These are phyloP conservation scores for Phytophthora boehmeriae DNA, from an alignment of 352 stramenopile species.

Conservation along the genomic window DNA sequence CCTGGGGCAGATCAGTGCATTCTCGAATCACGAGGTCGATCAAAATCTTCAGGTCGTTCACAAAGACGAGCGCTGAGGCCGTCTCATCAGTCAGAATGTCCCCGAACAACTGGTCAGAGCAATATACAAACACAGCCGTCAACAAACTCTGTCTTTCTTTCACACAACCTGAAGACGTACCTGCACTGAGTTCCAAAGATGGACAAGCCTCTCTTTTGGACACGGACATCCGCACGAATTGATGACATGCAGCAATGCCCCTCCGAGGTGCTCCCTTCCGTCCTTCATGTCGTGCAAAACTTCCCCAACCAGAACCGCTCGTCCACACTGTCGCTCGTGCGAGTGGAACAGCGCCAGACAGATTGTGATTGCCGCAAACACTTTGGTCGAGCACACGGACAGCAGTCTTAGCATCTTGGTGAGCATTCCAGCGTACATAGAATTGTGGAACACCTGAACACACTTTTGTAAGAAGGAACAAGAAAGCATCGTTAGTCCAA, in stretches of 20 bases:
- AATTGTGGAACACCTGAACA: conserved; percentile 42
- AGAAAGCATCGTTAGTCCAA: background rate
- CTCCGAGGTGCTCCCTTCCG: conserved; percentile 64
- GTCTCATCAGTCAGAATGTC: conserved; percentile 57
- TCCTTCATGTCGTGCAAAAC: conserved; percentile 57
- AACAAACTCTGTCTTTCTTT: background rate
- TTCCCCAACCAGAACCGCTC: conserved; percentile 51
- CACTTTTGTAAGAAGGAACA: no score
- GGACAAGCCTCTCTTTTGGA: conserved; percentile 32
- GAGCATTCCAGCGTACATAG: conserved; percentile 67
- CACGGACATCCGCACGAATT: conserved; percentile 83
- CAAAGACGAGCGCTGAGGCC: conserved; percentile 56
- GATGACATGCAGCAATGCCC: conserved; percentile 77
- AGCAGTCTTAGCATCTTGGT: conserved; percentile 69
- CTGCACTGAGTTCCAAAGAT: conserved; percentile 63
- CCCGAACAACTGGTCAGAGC: conserved; percentile 46
- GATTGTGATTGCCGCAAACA: conserved; percentile 69
- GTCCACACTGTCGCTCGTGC: conserved; percentile 45
- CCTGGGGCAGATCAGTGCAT: conserved; percentile 58
- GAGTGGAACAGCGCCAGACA: conserved; percentile 62
- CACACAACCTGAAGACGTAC: conserved; percentile 21
- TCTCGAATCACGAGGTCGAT: conserved; percentile 74
- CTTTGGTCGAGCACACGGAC: conserved; percentile 55
- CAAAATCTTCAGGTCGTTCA: conserved; percentile 81
- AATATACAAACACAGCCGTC: conserved; percentile 5